phyloP scores from a whole-genome alignment of 768 basidiomycete genomes.

The Tulasnella sp. region DNA sequence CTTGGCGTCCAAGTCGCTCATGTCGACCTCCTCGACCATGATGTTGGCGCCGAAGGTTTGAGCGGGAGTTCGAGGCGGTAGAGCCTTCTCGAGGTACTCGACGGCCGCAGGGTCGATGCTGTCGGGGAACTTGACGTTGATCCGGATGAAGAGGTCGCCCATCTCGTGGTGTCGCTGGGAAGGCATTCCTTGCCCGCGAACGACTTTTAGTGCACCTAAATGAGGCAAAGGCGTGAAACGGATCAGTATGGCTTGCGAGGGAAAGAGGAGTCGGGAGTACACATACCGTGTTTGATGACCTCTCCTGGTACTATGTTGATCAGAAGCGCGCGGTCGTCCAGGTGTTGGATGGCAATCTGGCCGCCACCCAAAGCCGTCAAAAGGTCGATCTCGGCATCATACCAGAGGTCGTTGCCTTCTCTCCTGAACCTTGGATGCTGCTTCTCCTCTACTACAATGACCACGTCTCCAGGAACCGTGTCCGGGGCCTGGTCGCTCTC shows the following conservation, averaged over 20 bases:
- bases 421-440: conserved; percentile 84
- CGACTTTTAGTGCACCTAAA: conserved; percentile 81
- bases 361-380: conserved; percentile 93
- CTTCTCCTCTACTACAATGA: conserved; percentile 92
- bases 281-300: conserved; percentile 86
- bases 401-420: conserved; percentile 81
- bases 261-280: neutral
- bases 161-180: conserved; percentile 96
- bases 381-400: conserved; percentile 86
- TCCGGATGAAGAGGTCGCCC: conserved; percentile 85
- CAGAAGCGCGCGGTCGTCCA: conserved; percentile 86
- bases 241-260: conserved; percentile 1
- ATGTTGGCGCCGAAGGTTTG: conserved; percentile 65
- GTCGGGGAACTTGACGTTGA: conserved; percentile 88
- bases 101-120: conserved; percentile 63
- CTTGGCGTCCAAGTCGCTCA: conserved; percentile 74
- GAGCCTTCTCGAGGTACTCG: conserved; percentile 72
- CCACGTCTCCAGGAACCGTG: conserved; percentile 87
- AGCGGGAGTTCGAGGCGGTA: conserved; percentile 70
- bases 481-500: conserved; percentile 91
- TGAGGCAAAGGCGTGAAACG: conserved; percentile 8
- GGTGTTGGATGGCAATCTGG: conserved; percentile 80
- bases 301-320: conserved; percentile 86
- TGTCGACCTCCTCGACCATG: conserved; percentile 75
- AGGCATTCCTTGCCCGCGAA: conserved; percentile 96